Evolutionary conservation across 1,139 yeast species (phyloP).

Genomic region (Geotrichum cucujoidarum): DNA sequence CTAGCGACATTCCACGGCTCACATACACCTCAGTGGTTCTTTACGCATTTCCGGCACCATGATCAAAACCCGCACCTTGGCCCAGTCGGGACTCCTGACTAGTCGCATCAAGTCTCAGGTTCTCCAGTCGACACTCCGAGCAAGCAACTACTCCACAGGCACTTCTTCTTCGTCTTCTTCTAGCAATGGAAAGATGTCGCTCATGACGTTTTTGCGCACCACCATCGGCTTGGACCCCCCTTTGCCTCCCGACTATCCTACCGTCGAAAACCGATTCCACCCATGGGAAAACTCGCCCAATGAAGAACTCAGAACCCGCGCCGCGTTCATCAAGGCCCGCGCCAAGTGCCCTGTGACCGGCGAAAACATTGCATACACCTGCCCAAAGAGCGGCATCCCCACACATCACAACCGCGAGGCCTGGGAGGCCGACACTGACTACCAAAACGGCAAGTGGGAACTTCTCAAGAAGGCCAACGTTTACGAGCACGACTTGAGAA

Average conservation of each 20-base stretch:
- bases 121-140: background rate
- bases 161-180: background rate
- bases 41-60: too few species aligned
- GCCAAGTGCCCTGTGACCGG: constrained; percentile 91
- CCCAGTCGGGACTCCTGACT: constrained; percentile 4
- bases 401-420: constrained; percentile 90
- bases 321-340: constrained; percentile 80
- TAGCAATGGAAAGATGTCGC: constrained; percentile 16
- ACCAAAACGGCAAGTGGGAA: constrained; percentile 69
- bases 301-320: constrained; percentile 82
- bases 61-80: constrained; percentile 14
- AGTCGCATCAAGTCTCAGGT: background rate
- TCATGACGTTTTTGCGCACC: constrained; percentile 44
- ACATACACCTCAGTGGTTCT: too few species aligned
- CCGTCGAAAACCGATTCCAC: constrained; percentile 63
- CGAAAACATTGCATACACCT: constrained; percentile 72
- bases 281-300: constrained; percentile 92
- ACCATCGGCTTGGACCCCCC: constrained; percentile 62
- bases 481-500: constrained; percentile 89
- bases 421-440: constrained; percentile 74
- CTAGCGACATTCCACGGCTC: too few species aligned
- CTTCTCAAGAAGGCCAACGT: constrained; percentile 78
- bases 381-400: constrained; percentile 93
- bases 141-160: background rate
- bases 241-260: constrained; percentile 57